Evolutionary conservation across 352 stramenopile species (phyloP), one percentile per base, ranked within the genome.

Genomic region (Pythium coloratum): DNA sequence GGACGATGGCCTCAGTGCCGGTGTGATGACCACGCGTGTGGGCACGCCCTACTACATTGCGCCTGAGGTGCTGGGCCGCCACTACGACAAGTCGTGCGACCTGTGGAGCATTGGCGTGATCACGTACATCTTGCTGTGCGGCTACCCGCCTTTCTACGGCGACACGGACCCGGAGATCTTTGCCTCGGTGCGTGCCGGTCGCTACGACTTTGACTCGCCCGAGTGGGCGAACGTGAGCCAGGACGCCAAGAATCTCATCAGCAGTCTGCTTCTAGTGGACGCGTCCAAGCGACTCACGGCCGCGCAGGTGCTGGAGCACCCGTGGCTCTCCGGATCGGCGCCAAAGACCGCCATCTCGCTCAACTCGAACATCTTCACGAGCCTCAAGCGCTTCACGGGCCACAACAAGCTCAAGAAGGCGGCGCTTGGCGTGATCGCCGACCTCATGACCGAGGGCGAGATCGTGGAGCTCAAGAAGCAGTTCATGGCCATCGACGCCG

Each of bases 61-160:
- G 6, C 94, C 94, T 0, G 94, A 98, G 73, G 92, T 98, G 53
- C 92, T 99, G 28, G 84, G 86, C n/a, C 88, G 90, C 47, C 88
- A 91, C 71, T 99, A 99, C 68, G 96, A 97, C 78, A 98, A 98
- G 76, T 97, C 85, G 60, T 99, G 96, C 67, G 96, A 99, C 69
- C 85, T 99, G 62, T 99, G 96, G 96, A 96, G 82, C 47, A 98
- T 99, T 64, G 95, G 95, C 49, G 92, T 98, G 67, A 98, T 98
- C 66, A 94, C 89, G 60, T 98, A 98, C 81, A 97, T 98, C 42
- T 77, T 98, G 66, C 78, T 98, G n/a, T 98, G 90, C 59, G 95
- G 97, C 24, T 98, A 98, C 69, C 89, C 96, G 7, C 97, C 97
- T 8, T 99, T 99, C 83, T 97, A 97, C 65, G 97, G 96, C 53